phyloP scores from a whole-genome alignment of 2,329 filamentous ascomycete genomes.

The Sphaerostilbella broomeana region DNA sequence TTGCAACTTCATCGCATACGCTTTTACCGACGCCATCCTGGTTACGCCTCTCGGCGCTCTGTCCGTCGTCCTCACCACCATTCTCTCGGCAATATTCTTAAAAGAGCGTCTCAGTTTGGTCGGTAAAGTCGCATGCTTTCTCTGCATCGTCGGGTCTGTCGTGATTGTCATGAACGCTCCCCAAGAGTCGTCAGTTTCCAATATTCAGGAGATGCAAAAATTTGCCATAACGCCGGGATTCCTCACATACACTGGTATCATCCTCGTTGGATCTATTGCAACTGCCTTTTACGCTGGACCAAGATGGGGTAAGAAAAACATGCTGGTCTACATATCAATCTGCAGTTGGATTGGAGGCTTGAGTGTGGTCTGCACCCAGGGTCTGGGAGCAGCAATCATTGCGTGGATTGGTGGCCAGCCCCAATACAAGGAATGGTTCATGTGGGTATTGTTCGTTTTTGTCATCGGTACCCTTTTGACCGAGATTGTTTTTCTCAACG shows the following conservation, averaged over 20 bases:
- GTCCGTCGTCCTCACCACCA: constrained; percentile 84
- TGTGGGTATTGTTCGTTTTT: constrained; percentile 87
- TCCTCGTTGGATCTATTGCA: constrained; percentile 66
- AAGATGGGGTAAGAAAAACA: constrained; percentile 88
- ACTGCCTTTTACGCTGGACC: constrained; percentile 77
- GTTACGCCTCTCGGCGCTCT: constrained; percentile 89
- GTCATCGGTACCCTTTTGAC: constrained; percentile 82
- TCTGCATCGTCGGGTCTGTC: constrained; percentile 87
- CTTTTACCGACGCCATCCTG: constrained; percentile 92
- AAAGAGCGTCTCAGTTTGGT: constrained; percentile 95
- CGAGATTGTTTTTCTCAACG: constrained; percentile 93
- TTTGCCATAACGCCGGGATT: constrained; percentile 86
- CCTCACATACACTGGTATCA: constrained; percentile 72
- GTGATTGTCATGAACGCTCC: constrained; percentile 95
- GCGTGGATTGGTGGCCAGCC: constrained; percentile 73
- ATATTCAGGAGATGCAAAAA: constrained; percentile 87
- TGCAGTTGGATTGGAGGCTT: constrained; percentile 92
- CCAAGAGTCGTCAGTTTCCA: constrained; percentile 71
- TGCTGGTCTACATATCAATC: constrained; percentile 95
- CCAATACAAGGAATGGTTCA: constrained; percentile 97
- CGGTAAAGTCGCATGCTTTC: constrained; percentile 91
- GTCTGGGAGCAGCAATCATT: constrained; percentile 82
- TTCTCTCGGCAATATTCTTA: constrained; percentile 88
- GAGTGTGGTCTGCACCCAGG: constrained; percentile 92
- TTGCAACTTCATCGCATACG: constrained; percentile 95